Evolutionary conservation across 768 basidiomycete species (phyloP).

Genomic region (Leucogyrophana mollusca): DNA sequence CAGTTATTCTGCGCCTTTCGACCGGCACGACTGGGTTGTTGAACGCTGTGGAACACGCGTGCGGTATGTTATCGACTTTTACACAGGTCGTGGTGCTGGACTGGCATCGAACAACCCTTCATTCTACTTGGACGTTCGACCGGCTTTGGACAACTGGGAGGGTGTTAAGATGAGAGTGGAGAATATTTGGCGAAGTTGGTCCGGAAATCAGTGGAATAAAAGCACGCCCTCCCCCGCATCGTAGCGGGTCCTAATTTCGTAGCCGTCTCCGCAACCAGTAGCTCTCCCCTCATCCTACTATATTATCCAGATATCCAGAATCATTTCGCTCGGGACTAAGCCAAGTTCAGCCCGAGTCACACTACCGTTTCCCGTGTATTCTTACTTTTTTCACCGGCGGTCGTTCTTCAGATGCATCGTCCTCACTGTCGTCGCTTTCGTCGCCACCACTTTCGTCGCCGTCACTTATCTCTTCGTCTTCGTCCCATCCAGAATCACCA

Average conservation of each 20-base stretch:
- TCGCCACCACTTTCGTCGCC: constrained; percentile 44
- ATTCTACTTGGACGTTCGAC: constrained; percentile 93
- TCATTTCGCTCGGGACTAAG: too few relatives aligned
- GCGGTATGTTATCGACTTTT: constrained; percentile 98
- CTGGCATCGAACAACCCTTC: constrained; percentile 57
- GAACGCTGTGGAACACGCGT: constrained; percentile 88
- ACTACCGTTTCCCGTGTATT: constrained; percentile 46
- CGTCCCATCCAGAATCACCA: constrained; percentile 48
- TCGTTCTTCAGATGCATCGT: constrained; percentile 44
- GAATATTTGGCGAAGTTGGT: constrained; percentile 47
- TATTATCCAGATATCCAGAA: too few relatives aligned
- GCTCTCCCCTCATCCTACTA: background rate
- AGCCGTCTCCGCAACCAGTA: background rate
- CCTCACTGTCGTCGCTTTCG: constrained; percentile 36
- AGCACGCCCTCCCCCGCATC: constrained; percentile 14
- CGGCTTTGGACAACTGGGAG: constrained; percentile 93
- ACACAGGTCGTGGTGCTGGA: constrained; percentile 67
- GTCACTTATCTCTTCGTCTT: constrained; percentile 65
- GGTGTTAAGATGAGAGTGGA: constrained; percentile 81
- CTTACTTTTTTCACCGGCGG: constrained; percentile 58
- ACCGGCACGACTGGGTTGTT: constrained; percentile 95
- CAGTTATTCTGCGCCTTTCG: constrained; percentile 94
- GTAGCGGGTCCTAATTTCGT: background rate
- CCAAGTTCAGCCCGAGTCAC: too few relatives aligned
- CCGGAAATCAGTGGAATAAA: constrained; percentile 19